Conservation (phyloP, 371 early-diverging fungal species). For the Circinella minor region DNA sequence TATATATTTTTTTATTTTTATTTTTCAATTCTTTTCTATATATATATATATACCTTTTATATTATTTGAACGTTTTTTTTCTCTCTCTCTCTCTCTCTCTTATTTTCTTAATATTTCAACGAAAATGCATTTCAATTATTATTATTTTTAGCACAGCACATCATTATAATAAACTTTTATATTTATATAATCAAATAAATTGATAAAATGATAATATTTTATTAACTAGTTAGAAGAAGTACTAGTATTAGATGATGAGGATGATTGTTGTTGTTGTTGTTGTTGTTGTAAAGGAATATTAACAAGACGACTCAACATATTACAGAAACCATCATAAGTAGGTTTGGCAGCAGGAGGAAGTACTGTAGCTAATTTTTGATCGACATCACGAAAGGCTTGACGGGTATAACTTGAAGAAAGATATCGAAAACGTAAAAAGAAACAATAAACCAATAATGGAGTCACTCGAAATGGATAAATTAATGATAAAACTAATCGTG, state of each 20-base stretch:
- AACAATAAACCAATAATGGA: neutral
- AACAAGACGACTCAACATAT: neutral
- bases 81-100: no score
- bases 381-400: constrained; percentile 7
- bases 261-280: neutral
- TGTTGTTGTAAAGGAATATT: neutral
- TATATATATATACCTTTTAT: neutral
- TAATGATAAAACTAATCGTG: neutral
- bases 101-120: no score
- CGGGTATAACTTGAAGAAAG: constrained; percentile 11
- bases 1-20: neutral
- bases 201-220: no score
- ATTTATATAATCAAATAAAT: no score
- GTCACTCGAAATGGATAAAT: neutral
- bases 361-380: neutral
- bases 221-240: no score
- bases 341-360: constrained; percentile 6
- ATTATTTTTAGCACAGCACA: no score
- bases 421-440: constrained; percentile 14
- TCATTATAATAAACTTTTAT: no score
- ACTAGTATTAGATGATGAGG: no score
- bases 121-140: no score
- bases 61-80: neutral
- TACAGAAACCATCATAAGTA: constrained; percentile 3
- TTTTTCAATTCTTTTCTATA: constrained; percentile 9